phyloP scores from a whole-genome alignment of 2,329 filamentous ascomycete genomes.

The Remersonia thermophila region DNA sequence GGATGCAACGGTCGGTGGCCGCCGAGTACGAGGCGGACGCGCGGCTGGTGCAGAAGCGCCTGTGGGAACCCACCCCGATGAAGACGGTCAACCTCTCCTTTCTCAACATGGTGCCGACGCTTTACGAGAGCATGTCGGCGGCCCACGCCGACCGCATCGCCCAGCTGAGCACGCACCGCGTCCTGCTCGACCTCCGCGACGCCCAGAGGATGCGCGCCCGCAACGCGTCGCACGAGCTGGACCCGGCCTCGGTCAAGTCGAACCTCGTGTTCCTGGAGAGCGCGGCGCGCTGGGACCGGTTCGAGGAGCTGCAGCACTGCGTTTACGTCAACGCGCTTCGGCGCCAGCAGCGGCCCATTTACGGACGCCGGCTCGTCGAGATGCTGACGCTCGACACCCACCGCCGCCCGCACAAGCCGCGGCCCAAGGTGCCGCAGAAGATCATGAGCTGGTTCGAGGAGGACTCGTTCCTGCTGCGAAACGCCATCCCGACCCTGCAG shows the following conservation, averaged over 20 bases:
- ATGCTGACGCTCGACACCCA: slow-evolving; percentile 54
- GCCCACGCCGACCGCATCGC: slow-evolving; percentile 42
- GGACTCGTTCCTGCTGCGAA: slow-evolving; percentile 49
- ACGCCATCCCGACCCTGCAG: slow-evolving; percentile 62
- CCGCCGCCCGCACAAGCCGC: slow-evolving; percentile 45
- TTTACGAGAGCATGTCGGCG: slow-evolving; percentile 52
- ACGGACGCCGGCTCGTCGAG: slow-evolving; percentile 67
- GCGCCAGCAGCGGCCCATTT: slow-evolving; percentile 68
- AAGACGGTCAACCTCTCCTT: slow-evolving; percentile 59
- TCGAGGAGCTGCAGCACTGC: slow-evolving; percentile 69
- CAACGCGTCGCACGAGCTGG: slow-evolving; percentile 40
- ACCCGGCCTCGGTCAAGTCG: slow-evolving; percentile 55
- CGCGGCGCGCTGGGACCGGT: slow-evolving; percentile 52
- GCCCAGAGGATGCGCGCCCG: slow-evolving; percentile 53
- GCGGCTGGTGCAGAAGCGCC: slow-evolving; percentile 50
- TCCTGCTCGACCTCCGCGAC: slow-evolving; percentile 59
- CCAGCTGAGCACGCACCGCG: slow-evolving; percentile 56
- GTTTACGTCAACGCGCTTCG: slow-evolving; percentile 72
- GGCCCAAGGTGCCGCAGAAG: slow-evolving; percentile 47
- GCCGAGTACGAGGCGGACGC: slow-evolving; percentile 65
- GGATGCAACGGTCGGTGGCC: slow-evolving; percentile 69
- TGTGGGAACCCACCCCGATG: slow-evolving; percentile 52
- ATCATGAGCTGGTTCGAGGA: slow-evolving; percentile 65
- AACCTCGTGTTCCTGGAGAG: slow-evolving; percentile 64
- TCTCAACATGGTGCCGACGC: slow-evolving; percentile 64